A percentile compares a stretch with the other conserved stretches of the same genome.
Evolutionary conservation across 2,329 filamentous ascomycete genomes (phyloP).

Genomic region (Cytospora schulzeri): DNA sequence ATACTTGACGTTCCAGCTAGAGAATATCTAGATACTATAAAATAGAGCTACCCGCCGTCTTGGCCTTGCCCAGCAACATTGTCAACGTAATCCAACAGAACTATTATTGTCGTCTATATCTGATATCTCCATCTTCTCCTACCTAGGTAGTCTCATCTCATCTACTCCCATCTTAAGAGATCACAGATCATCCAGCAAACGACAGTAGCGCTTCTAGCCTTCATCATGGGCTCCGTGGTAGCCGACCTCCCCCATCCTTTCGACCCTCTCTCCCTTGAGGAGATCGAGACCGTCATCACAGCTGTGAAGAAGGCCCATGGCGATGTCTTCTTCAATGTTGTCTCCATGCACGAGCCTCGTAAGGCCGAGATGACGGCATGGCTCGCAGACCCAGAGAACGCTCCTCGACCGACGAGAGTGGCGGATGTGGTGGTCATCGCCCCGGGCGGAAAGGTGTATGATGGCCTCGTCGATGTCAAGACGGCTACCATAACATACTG

Average conservation of each 20-base stretch:
- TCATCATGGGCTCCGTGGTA: slow-evolving; percentile 29
- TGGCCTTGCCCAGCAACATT: neutral
- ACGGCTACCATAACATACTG: slow-evolving; percentile 70
- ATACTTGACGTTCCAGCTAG: neutral
- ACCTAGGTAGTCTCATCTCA: neutral
- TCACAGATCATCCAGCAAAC: neutral
- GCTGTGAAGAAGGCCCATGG: slow-evolving; percentile 71
- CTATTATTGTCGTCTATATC: neutral
- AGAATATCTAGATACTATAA: neutral
- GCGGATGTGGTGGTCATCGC: slow-evolving; percentile 85
- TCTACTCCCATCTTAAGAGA: neutral
- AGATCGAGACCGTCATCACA: slow-evolving; percentile 72
- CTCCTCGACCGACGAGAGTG: slow-evolving; percentile 66
- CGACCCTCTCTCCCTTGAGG: slow-evolving; percentile 71
- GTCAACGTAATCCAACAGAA: neutral
- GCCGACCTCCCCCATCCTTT: slow-evolving; percentile 62
- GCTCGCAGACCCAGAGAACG: slow-evolving; percentile 65
- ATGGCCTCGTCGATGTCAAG: slow-evolving; percentile 76
- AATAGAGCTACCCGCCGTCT: neutral
- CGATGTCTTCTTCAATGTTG: slow-evolving; percentile 80
- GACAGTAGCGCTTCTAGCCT: neutral
- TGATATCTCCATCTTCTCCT: neutral
- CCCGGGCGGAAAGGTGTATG: slow-evolving; percentile 76
- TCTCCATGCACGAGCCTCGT: slow-evolving; percentile 81
- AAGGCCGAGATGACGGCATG: slow-evolving; percentile 83